Percentiles rank a stretch among this genome's conserved stretches.
Conservation (phyloP, 176 grass and related monocot genomes). For the Carex parvula region DNA sequence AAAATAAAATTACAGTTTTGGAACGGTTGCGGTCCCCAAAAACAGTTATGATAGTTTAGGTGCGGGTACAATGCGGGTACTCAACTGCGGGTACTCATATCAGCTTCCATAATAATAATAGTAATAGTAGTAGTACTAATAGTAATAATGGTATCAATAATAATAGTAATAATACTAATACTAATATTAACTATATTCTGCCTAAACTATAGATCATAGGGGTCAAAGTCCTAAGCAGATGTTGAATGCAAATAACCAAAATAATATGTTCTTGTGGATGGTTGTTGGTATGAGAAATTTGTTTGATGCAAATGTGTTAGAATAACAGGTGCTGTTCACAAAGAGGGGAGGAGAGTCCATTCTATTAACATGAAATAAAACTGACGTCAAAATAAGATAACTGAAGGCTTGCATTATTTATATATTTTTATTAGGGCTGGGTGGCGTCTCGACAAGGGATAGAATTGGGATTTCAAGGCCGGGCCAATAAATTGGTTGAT, state of each 20-base stretch:
- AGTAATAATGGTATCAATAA: no score
- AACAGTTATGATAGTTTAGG: no score
- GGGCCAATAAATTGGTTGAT: slow-evolving; percentile 93
- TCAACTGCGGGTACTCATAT: no score
- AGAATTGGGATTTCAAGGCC: slow-evolving; percentile 95
- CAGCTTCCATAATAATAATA: no score
- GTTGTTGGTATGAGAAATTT: neutral
- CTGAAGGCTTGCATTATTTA: neutral
- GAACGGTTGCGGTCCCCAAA: no score
- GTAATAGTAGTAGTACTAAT: no score
- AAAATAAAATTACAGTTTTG: no score
- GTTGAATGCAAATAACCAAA: neutral
- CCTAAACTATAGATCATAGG: no score
- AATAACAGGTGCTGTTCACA: neutral
- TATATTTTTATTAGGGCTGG: slow-evolving; percentile 50
- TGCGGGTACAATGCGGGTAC: no score
- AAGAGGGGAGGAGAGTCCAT: neutral
- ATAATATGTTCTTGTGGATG: neutral
- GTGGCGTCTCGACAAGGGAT: slow-evolving; percentile 81
- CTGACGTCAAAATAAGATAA: neutral
- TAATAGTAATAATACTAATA: no score
- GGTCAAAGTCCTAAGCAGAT: neutral
- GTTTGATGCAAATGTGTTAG: neutral
- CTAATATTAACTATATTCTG: no score
- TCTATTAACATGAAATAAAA: neutral